Evolutionary conservation across 176 grass and related monocot species (phyloP).

Genomic region (Alopecurus myosuroides): DNA sequence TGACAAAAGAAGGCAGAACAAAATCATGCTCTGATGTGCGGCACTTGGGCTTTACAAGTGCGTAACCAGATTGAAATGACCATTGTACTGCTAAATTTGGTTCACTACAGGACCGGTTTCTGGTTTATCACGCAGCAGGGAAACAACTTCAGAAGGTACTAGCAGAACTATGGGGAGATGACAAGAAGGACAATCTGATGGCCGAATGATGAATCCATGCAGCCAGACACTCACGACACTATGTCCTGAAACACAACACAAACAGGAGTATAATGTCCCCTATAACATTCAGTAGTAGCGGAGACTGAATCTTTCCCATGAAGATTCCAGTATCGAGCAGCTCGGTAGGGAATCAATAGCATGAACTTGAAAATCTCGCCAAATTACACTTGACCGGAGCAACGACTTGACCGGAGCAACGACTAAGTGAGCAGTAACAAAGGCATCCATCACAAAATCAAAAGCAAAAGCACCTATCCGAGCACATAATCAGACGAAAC

Average conservation of each 20-base stretch:
- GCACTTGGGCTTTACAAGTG: too few species aligned
- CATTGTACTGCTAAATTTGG: constrained; percentile 28
- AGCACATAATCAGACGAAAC: too few species aligned
- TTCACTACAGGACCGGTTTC: constrained; percentile 4
- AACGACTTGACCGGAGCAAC: too few species aligned
- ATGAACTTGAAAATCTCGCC: too few species aligned
- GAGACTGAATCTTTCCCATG: too few species aligned
- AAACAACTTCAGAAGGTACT: constrained; percentile 30
- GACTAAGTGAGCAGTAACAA: too few species aligned
- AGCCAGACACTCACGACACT: constrained; percentile 39
- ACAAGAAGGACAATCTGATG: constrained; percentile 35
- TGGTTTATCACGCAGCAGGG: constrained; percentile 11
- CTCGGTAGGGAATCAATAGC: too few species aligned
- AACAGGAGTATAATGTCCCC: neutral
- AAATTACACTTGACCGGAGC: too few species aligned
- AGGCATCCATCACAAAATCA: too few species aligned
- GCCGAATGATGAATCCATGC: constrained; percentile 10
- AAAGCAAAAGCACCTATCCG: too few species aligned
- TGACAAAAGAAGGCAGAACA: neutral
- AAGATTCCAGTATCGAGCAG: too few species aligned
- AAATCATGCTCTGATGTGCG: neutral
- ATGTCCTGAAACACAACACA: constrained; percentile 3
- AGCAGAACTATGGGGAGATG: constrained; percentile 25
- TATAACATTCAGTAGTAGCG: too few species aligned
- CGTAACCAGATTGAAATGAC: neutral